Evolutionary conservation across 768 basidiomycete genomes (phyloP).

Genomic region (Leccinellum rugosiceps): DNA sequence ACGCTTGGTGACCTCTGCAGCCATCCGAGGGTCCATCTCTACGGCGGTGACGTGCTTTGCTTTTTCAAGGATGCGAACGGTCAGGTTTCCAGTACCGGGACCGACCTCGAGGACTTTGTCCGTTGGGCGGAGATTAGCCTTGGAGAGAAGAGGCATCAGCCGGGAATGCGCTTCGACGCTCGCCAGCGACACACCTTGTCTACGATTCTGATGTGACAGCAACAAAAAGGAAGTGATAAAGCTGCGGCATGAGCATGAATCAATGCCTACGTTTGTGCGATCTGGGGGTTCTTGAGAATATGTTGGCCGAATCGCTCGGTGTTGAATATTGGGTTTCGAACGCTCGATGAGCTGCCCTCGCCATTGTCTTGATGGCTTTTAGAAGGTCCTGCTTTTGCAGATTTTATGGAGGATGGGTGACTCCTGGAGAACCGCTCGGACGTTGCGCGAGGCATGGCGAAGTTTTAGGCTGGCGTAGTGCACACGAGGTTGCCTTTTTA

Average conservation of each 20-base stretch:
- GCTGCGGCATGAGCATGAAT: slow-evolving; percentile 19
- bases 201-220: slow-evolving; percentile 44
- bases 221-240: slow-evolving; percentile 13
- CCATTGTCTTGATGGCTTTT: slow-evolving; percentile 42
- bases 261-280: slow-evolving; percentile 76
- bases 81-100: slow-evolving; percentile 96
- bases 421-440: slow-evolving; percentile 67
- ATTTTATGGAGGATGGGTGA: slow-evolving; percentile 61
- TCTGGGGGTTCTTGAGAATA: slow-evolving; percentile 91
- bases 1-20: slow-evolving; percentile 93
- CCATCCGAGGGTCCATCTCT: slow-evolving; percentile 99
- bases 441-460: slow-evolving; percentile 76
- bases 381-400: slow-evolving; percentile 20
- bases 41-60: slow-evolving; percentile 91
- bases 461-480: not conserved
- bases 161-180: not conserved
- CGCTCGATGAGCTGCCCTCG: slow-evolving; percentile 37
- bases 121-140: slow-evolving; percentile 91
- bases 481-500: slow-evolving; percentile 15
- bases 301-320: slow-evolving; percentile 96
- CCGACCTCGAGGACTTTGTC: slow-evolving; percentile 97
- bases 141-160: slow-evolving; percentile 2
- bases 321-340: slow-evolving; percentile 89
- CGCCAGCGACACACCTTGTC: slow-evolving; percentile 45
- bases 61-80: slow-evolving; percentile 89